phyloP scores from a whole-genome alignment of 2,329 filamentous ascomycete genomes.

The Mollisia scopiformis region DNA sequence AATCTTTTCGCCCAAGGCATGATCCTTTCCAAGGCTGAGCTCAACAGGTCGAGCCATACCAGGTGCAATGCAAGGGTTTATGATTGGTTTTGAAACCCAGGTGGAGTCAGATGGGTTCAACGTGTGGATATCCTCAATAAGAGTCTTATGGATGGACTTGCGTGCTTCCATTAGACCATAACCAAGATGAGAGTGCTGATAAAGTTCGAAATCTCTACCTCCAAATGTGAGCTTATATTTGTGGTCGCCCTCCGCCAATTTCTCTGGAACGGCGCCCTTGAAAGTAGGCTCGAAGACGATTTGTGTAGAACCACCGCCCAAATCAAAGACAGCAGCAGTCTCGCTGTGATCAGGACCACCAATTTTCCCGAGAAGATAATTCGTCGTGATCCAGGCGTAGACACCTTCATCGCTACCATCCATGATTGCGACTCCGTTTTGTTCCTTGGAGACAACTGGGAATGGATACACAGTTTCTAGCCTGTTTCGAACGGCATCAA shows the following conservation, averaged over 20 bases:
- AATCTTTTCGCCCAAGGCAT: slow-evolving; percentile 65
- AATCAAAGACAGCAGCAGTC: slow-evolving; percentile 93
- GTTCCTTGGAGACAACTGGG: slow-evolving; percentile 83
- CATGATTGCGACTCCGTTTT: slow-evolving; percentile 94
- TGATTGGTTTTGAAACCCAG: slow-evolving; percentile 73
- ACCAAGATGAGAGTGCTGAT: slow-evolving; percentile 97
- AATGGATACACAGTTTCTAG: slow-evolving; percentile 92
- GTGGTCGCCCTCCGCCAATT: slow-evolving; percentile 87
- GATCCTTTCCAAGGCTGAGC: slow-evolving; percentile 68
- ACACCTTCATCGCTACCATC: slow-evolving; percentile 96
- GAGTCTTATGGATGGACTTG: slow-evolving; percentile 76
- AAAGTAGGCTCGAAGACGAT: slow-evolving; percentile 98
- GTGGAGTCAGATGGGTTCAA: slow-evolving; percentile 60
- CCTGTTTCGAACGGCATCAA: slow-evolving; percentile 80
- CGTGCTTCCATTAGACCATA: slow-evolving; percentile 97
- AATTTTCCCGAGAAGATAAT: slow-evolving; percentile 98
- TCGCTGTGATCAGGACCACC: slow-evolving; percentile 87
- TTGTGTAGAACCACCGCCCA: slow-evolving; percentile 95
- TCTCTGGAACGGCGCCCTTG: slow-evolving; percentile 78
- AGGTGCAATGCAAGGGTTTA: slow-evolving; percentile 85
- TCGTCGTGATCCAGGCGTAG: slow-evolving; percentile 98
- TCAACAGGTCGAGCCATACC: slow-evolving; percentile 76
- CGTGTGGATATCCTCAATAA: slow-evolving; percentile 74
- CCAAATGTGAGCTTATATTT: slow-evolving; percentile 93
- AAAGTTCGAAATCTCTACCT: slow-evolving; percentile 87